These are phyloP conservation scores for Populus nigra DNA, from an alignment of 345 rosid species.

Conservation along the genomic window DNA sequence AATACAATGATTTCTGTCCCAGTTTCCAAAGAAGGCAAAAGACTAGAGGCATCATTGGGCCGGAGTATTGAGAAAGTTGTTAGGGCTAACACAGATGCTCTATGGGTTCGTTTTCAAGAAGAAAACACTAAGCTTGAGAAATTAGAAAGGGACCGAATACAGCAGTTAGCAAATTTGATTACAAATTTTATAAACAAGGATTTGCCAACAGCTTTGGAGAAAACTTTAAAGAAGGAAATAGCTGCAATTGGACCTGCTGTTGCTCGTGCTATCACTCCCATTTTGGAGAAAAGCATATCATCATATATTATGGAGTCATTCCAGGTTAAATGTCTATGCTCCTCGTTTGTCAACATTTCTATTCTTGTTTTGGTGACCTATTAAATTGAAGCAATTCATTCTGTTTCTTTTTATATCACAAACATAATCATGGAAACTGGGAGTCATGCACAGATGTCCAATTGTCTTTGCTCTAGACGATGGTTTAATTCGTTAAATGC, in stretches of 20 bases:
- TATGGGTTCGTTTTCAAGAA: conserved; percentile 33
- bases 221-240: conserved; percentile 30
- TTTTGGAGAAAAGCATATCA: conserved; percentile 26
- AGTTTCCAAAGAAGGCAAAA: conserved; percentile 32
- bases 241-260: conserved; percentile 26
- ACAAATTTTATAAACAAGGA: conserved; percentile 24
- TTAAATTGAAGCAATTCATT: neutral
- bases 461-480: neutral
- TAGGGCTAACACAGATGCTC: conserved; percentile 26
- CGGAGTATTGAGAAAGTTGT: conserved; percentile 29
- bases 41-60: conserved; percentile 31
- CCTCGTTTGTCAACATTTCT: neutral
- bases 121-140: conserved; percentile 24
- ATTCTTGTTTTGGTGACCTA: neutral
- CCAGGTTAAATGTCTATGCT: conserved; percentile 22
- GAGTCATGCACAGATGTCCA: neutral
- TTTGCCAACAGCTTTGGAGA: conserved; percentile 24
- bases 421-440: neutral
- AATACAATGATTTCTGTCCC: conserved; percentile 16
- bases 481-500: conserved; percentile 10
- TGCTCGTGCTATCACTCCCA: conserved; percentile 21
- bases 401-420: neutral
- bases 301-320: conserved; percentile 32
- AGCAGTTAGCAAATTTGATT: conserved; percentile 22
- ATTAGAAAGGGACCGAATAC: conserved; percentile 20